Base-by-base conservation (phyloP, 2,329 filamentous ascomycete species). In the Penicillium glabrum region DNA sequence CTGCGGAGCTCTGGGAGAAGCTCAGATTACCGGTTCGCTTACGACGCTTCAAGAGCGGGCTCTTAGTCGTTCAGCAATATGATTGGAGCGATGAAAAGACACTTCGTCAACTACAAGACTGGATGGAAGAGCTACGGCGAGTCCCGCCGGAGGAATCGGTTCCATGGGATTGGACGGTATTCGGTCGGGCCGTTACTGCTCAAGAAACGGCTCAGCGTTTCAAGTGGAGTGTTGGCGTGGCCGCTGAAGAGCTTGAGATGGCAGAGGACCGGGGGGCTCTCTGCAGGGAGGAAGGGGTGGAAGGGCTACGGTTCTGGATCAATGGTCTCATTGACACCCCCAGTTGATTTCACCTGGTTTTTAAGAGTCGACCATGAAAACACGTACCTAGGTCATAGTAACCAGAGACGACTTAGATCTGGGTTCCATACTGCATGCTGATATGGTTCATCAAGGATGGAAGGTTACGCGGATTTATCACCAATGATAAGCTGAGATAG, bases 211-310 rank as follows among this genome's bases (percentile, higher is more conserved):
- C 95, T 0, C 90, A 96, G 73, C 82, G 86, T 49, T 99, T 99
- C 75, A 91, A 93, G 6, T 99, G 95, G 95, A 98, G 95, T 71
- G 89, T 99, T 8, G 95, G 95, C 9, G 93, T 99, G 23, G 95
- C 95, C 1, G 90, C 89, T 58, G 95, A 98, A 72, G 95, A 99
- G 76, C 81, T 99, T 13, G 90, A 97, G 71, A 97, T 99, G 93
- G 93, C 93, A 0, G 95, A 99, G 74, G 93, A 98, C 72, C 86
- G 84, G 54, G 95, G 95, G 0, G 86, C 87, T 3, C 73, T 99
- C 21, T 98, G 93, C 72, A 87, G 95, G 47, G 95, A 99, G 72
- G 93, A 96, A 67, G 89, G 91, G 5, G 85, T 98, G 14, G 93
- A 97, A 72, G 95, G 95, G 0, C 80, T 96, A 46, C 89, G 89